Evolutionary conservation across 352 stramenopile species (phyloP), one percentile per base, ranked within the genome.

Genomic region (Phytophthora palmivora): DNA sequence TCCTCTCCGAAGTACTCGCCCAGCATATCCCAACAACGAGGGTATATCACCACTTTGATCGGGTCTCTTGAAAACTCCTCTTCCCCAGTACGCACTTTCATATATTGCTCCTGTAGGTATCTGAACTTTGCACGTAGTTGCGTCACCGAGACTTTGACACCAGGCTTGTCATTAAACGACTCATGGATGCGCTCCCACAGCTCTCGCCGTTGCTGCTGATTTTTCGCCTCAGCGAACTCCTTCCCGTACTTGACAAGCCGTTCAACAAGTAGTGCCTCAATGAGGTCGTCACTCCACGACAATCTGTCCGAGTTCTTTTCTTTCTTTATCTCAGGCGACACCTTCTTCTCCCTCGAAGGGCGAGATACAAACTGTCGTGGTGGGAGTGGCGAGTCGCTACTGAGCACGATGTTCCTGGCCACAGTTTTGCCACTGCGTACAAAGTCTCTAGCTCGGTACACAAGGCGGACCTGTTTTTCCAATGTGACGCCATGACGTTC

Each of bases 391-490:
- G 50, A 28, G 30, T 65, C 50, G 19, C 37, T 16, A 52, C 50
- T 69, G 6, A 24, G 16, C 39, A 72, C 22, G n/a, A 68, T 26
- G 42, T 63, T 53, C 12, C 18, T 49, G 8, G 24, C 43, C 2
- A 54, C 22, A 10, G 18, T 36, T 37, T 57, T 69, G 32, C 64
- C 64, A 12, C 16, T 67, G 21, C 68, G 63, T 33, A 77, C 50
- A 15, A 59, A 9, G 37, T 74, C 63, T 46, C 66, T 64, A 24
- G 65, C 70, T 21, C 70, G 56, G 36, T 78, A 78, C 16, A 78
- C 65, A 11, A 73, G 48, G 8, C 64, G 64, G 5, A 63, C 48
- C 22, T 74, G 50, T 11, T 67, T 74, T 9, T 64, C 42, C 21
- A 74, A 32, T 9, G 60, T 42, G 18, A 74, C 26, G 16, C 55